Base-by-base conservation (phyloP, 202 grass and related monocot genomes). In the Bolboschoenoplectus hybrid region DNA sequence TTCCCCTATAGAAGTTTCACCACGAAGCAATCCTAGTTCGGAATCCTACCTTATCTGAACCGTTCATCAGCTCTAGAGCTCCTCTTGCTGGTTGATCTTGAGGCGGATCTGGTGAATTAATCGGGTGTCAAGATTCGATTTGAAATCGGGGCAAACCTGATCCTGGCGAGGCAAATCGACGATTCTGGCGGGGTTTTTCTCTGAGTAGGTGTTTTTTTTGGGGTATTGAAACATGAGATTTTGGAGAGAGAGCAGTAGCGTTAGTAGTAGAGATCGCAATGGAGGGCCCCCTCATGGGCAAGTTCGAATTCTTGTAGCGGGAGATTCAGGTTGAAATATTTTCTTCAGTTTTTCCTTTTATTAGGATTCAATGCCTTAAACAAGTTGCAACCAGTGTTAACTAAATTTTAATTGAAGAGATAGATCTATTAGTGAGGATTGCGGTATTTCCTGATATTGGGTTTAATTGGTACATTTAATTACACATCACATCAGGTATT, bases 291-390 rank as follows among this genome's bases (percentile, higher is more conserved):
- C 91, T 47, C 95, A 92, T 63, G 93, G 93, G 38, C 96, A 98
- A 90, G 91, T 98, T 44, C 93, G 97, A 40, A 90, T 98, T 47
- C 93, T 96, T 87, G 76, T 98, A 35, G 97, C 92, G 47, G 97
- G 97, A 73, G 97, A 98, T 87, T 93, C 97, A 90, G 97, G 97
- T 96, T 70, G 84, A 88, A 74, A 49, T 52, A 5, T 44, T 34
- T 81, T 80, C 66, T 47, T 45, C 81, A 9, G 1, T 10, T 75
- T 61, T 76, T 58, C 12, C 2, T 63, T 57, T 41, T 84, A 13
- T 26, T 83, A 43, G 10, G 14, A 52, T 74, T 84, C 26, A 77
- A 6, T 38, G 34, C 40, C 14, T 52, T 67, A 0, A 3, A 10
- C 32, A 67, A 72, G 1, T 36, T 74, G n/a, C 51, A 51, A 41